Evolutionary conservation across 2,329 filamentous ascomycete genomes (phyloP), one percentile per base, ranked within the genome.

Genomic region (Talaromyces sp.): DNA sequence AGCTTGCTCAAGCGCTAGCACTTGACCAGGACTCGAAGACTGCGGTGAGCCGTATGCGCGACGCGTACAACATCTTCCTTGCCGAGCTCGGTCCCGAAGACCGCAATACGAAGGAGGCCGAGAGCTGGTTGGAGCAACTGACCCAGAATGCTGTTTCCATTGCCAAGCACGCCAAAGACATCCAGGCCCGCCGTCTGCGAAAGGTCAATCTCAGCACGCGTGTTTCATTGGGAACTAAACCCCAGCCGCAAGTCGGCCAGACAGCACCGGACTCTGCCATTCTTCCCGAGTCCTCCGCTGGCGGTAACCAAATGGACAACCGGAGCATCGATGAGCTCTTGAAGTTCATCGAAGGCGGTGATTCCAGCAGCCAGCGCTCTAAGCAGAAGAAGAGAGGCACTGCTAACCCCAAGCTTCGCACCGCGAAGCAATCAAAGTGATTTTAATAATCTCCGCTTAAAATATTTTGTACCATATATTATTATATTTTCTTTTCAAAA

Each of bases 21-120:
- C 82, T 99, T n/a, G 95, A 99, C 75, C 89, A 93, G 68, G 93
- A 99, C 75, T 89, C 92, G 68, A 96, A 96, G 81, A 89, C 84
- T 54, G 93, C 95, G 14, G 93, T 99, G 60, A 87, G 85, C 72
- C 89, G 90, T 73, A 99, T 99, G 95, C 90, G 92, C 63, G 93
- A 97, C 75, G 95, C 92, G 52, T 97, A 93, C 81, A 96, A 89
- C 77, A 96, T 97, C 73, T 99, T 99, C 87, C 86, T 93, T 64
- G 80, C 82, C 61, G 87, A 95, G 70, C 87, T 99, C 5, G 95
- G 95, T 29, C 81, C 92, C 1, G 88, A 96, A 43, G 93, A 98
- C 76, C 91, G 93, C 76, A 98, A 99, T 81, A 99, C 95, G 64
- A 97, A 96, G 81, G 95, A 99, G 75, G 93, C 95, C 2, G 93